Conservation (phyloP, 2,329 filamentous ascomycete genomes). For the Penicillium sp. region DNA sequence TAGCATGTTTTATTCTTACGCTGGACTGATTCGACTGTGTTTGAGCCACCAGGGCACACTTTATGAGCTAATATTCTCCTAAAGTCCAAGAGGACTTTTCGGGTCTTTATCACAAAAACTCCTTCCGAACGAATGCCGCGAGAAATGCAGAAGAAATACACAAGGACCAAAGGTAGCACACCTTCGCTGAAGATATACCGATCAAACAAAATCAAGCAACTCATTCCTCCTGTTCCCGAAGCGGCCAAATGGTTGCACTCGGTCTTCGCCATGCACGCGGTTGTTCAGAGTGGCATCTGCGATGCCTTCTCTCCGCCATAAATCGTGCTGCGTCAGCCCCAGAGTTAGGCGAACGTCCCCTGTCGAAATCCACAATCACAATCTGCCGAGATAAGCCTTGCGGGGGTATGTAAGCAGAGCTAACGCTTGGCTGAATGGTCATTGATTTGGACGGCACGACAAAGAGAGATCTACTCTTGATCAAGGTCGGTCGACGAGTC, state of each 20-base stretch:
- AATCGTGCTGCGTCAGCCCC: slow-evolving; percentile 11
- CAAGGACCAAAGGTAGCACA: too few relatives aligned
- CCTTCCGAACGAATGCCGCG: too few relatives aligned
- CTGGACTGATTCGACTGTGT: too few relatives aligned
- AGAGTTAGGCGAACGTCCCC: neutral
- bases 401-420: slow-evolving; percentile 25
- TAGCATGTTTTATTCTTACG: too few relatives aligned
- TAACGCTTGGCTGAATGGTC: slow-evolving; percentile 16
- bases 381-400: slow-evolving; percentile 3
- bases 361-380: slow-evolving; percentile 3
- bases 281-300: slow-evolving; percentile 42
- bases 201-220: neutral
- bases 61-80: too few relatives aligned
- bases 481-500: slow-evolving; percentile 32
- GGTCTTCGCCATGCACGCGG: slow-evolving; percentile 40
- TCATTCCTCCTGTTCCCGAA: slow-evolving; percentile 32
- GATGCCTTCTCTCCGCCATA: slow-evolving; percentile 30
- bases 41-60: too few relatives aligned
- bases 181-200: too few relatives aligned
- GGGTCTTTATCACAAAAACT: too few relatives aligned
- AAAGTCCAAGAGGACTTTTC: too few relatives aligned
- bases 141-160: too few relatives aligned
- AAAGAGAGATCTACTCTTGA: slow-evolving; percentile 35
- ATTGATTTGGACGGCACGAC: slow-evolving; percentile 29
- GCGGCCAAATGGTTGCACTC: slow-evolving; percentile 38